Percentiles rank a stretch among this genome's conserved stretches.
These are phyloP conservation scores for Ceratocystis alfenasii DNA, from an alignment of 2,329 filamentous ascomycete genomes.

Conservation along the genomic window DNA sequence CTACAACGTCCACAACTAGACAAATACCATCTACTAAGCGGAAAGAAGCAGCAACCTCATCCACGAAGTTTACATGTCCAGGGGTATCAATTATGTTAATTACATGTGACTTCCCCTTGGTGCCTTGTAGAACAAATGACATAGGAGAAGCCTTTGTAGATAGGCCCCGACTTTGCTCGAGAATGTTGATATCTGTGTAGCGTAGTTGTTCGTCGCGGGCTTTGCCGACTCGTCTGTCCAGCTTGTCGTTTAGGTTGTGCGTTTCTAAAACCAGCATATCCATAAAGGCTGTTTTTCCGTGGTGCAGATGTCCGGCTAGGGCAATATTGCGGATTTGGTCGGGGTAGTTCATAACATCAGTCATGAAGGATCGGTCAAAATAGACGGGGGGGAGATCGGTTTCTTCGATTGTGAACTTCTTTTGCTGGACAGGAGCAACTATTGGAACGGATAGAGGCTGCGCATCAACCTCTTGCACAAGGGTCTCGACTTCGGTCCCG, in stretches of 20 bases:
- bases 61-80: constrained; percentile 95
- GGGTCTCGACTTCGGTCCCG: constrained; percentile 82
- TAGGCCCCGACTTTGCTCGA: constrained; percentile 79
- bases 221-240: constrained; percentile 70
- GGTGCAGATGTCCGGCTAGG: constrained; percentile 83
- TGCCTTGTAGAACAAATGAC: constrained; percentile 79
- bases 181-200: constrained; percentile 83
- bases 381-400: constrained; percentile 77
- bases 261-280: constrained; percentile 97
- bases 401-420: constrained; percentile 93
- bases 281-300: constrained; percentile 96
- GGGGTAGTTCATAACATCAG: constrained; percentile 89
- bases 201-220: constrained; percentile 79
- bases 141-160: constrained; percentile 91
- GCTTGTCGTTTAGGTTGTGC: constrained; percentile 67
- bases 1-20: constrained; percentile 87
- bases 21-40: constrained; percentile 85
- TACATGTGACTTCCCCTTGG: constrained; percentile 86
- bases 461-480: constrained; percentile 94
- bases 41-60: constrained; percentile 83
- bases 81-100: constrained; percentile 93
- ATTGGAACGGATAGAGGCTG: constrained; percentile 88
- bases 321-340: constrained; percentile 90
- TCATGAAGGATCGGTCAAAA: constrained; percentile 85
- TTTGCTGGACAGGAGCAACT: constrained; percentile 81